Base-by-base conservation (phyloP, 2,329 filamentous ascomycete genomes). In the Exophiala sp. region DNA sequence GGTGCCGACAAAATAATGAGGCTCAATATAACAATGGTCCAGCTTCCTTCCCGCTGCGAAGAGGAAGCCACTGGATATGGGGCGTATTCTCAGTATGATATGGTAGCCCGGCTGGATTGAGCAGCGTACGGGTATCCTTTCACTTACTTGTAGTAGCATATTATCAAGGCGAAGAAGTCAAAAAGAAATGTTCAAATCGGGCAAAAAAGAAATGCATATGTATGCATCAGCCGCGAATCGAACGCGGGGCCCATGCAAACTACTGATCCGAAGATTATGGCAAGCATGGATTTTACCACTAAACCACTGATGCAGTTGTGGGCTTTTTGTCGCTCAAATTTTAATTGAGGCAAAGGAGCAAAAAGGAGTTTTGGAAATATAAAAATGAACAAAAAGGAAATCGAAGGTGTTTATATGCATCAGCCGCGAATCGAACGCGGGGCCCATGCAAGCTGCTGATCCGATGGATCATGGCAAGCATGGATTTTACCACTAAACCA, bases 211-310 rank as follows among this genome's bases (percentile, higher is more conserved):
- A 37, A 37, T 37, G 11, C n/a, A n/a, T 34, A 32, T 18, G 22
- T 11, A 14, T 47, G 46, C 46, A 48, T 48, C 21, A 42, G 35
- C 46, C 46, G 46, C 27, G 46, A 48, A 70, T 70, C 68, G 68
- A 70, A 70, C 69, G 62, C 68, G 69, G 69, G 69, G 70, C 71
- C 69, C 70, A 71, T 73, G 71, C 70, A 74, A 24, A 11, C 8
- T 41, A 5, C 13, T 9, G 14, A 8, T 34, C 30, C 30, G 14
- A 34, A n/a, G 2, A n/a, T 16, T 6, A 10, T 37, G 34, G 34
- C 34, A 37, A 37, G 34, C 34, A 37, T 37, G 34, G 18, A 37
- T 37, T 37, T 19, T 37, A 37, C 34, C 34, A 37, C 34, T 37
- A 19, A 37, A 37, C 34, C 34, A 37, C 34, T 37, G 34, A 37